These are phyloP conservation scores for Zymoseptoria crescenta DNA, from an alignment of 2,329 filamentous ascomycete species.

Conservation along the genomic window DNA sequence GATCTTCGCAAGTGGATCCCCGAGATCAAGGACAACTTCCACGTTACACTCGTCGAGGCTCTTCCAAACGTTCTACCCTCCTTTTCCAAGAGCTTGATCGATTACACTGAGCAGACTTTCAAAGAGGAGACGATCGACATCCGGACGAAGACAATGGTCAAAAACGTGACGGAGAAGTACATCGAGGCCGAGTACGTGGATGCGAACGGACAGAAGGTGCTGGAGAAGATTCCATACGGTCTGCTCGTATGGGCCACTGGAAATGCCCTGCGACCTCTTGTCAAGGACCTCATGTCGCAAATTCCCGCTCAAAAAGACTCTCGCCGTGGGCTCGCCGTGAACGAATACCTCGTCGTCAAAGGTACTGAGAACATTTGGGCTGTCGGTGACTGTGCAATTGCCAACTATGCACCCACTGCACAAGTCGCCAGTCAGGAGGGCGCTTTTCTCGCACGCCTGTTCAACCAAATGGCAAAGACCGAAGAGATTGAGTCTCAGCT, in stretches of 20 bases:
- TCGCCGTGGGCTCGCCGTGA: conserved; percentile 87
- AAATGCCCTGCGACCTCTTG: conserved; percentile 81
- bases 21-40: conserved; percentile 89
- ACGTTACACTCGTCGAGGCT: conserved; percentile 94
- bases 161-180: conserved; percentile 85
- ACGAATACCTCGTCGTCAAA: conserved; percentile 98
- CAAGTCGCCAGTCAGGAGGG: conserved; percentile 96
- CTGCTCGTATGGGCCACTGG: conserved; percentile 97
- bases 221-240: conserved; percentile 81
- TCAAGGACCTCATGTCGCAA: conserved; percentile 84
- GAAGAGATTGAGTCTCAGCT: conserved; percentile 73
- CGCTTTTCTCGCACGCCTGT: conserved; percentile 84
- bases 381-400: conserved; percentile 91
- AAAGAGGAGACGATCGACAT: conserved; percentile 98
- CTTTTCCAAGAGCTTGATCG: conserved; percentile 98
- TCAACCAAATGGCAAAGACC: conserved; percentile 98
- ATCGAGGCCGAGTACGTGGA: conserved; percentile 82
- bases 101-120: conserved; percentile 98
- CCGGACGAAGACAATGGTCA: conserved; percentile 98
- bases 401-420: conserved; percentile 94
- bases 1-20: conserved; percentile 98
- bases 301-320: conserved; percentile 95
- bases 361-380: conserved; percentile 97
- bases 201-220: conserved; percentile 75
- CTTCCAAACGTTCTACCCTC: conserved; percentile 90